phyloP scores from a whole-genome alignment of 2,329 filamentous ascomycete genomes.

The Scortechinia acanthostroma region DNA sequence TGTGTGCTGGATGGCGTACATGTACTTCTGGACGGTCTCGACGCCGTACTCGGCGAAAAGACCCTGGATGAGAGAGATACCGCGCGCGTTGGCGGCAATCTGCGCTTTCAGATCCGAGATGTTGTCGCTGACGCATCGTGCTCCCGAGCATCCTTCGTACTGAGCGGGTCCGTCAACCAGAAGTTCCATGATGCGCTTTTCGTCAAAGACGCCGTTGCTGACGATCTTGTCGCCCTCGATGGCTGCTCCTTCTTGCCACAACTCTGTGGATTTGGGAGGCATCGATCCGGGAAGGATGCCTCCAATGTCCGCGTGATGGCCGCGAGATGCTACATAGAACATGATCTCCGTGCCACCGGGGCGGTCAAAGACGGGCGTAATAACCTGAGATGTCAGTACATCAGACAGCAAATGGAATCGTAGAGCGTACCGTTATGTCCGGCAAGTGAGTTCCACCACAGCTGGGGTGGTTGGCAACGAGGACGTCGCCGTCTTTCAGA shows the following conservation, averaged over 20 bases:
- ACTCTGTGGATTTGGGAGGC: slow-evolving; percentile 27
- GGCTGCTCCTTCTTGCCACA: slow-evolving; percentile 34
- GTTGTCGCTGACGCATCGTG: slow-evolving; percentile 28
- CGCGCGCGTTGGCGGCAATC: slow-evolving; percentile 31
- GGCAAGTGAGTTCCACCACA: slow-evolving; percentile 29
- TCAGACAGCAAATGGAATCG: not conserved
- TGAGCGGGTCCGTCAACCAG: slow-evolving; percentile 20
- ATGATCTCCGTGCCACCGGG: slow-evolving; percentile 13
- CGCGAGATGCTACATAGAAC: slow-evolving; percentile 28
- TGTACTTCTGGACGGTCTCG: slow-evolving; percentile 22
- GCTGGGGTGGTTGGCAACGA: slow-evolving; percentile 27
- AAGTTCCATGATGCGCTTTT: slow-evolving; percentile 16
- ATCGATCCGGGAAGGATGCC: slow-evolving; percentile 28
- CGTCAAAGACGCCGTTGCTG: slow-evolving; percentile 22
- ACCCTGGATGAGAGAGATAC: slow-evolving; percentile 20
- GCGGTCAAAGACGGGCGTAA: slow-evolving; percentile 25
- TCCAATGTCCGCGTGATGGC: slow-evolving; percentile 29
- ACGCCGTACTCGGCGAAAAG: slow-evolving; percentile 22
- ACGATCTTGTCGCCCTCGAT: slow-evolving; percentile 27
- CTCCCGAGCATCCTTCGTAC: slow-evolving; percentile 24
- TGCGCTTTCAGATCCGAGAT: slow-evolving; percentile 33
- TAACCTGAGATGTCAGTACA: slow-evolving; percentile 5
- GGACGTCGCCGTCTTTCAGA: slow-evolving; percentile 26
- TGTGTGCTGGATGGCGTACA: slow-evolving; percentile 30
- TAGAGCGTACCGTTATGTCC: slow-evolving; percentile 23